These are phyloP conservation scores for Kuraishia borneana DNA, from an alignment of 805 yeast genomes.

Conservation along the genomic window DNA sequence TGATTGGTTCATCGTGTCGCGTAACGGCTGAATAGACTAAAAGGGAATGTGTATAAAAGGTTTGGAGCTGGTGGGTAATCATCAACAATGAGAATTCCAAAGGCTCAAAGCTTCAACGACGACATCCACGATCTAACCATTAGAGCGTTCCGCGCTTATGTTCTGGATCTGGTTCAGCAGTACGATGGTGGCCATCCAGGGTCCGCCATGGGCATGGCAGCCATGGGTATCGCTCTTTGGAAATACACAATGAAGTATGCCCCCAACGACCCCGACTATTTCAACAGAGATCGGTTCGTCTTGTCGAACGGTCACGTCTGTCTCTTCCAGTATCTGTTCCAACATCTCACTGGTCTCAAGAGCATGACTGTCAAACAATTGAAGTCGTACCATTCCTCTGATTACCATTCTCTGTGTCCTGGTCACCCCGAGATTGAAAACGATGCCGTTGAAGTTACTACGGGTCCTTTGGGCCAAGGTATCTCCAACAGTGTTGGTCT, in stretches of 20 bases:
- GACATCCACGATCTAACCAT: slow-evolving; percentile 15
- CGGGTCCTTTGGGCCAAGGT: slow-evolving; percentile 30
- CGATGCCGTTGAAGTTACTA: slow-evolving; percentile 24
- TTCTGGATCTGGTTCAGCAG: slow-evolving; percentile 16
- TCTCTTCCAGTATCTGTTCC: slow-evolving; percentile 18
- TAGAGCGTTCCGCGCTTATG: slow-evolving; percentile 15
- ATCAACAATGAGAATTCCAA: slow-evolving; percentile 13
- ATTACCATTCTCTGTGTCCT: slow-evolving; percentile 17
- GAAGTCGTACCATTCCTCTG: slow-evolving; percentile 19
- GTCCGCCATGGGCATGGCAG: slow-evolving; percentile 30
- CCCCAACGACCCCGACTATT: slow-evolving; percentile 19
- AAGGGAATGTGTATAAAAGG: no score
- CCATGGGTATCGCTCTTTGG: slow-evolving; percentile 25
- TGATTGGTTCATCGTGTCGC: no score
- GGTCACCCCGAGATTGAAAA: slow-evolving; percentile 31
- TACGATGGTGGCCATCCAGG: slow-evolving; percentile 35
- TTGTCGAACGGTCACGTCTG: slow-evolving; percentile 27
- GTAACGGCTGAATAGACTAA: slow-evolving; percentile 1
- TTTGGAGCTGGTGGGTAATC: slow-evolving; percentile 1
- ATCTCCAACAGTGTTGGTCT: slow-evolving; percentile 27
- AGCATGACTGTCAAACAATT: slow-evolving; percentile 22
- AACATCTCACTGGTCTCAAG: slow-evolving; percentile 20
- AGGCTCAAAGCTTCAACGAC: slow-evolving; percentile 13
- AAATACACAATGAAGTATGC: slow-evolving; percentile 20
- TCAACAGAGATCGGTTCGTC: slow-evolving; percentile 26